A percentile compares a stretch with the other conserved stretches of the same genome.
phyloP scores from a whole-genome alignment of 2,329 filamentous ascomycete genomes.

The Lachnum nothofagi region DNA sequence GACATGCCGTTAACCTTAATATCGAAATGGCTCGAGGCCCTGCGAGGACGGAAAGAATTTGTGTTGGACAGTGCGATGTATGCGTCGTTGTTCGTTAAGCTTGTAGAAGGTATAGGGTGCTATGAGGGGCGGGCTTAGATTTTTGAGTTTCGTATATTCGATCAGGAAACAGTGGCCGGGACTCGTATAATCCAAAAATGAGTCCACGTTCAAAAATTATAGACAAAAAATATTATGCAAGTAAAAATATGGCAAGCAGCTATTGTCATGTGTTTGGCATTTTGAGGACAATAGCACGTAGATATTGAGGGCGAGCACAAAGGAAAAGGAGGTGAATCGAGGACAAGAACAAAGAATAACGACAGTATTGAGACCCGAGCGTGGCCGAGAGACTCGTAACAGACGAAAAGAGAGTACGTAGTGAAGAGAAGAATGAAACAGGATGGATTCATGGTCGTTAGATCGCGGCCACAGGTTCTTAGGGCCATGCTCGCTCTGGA shows the following conservation, averaged over 20 bases:
- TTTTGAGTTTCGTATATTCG: constrained; percentile 2
- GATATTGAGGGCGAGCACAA: constrained; percentile 7
- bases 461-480: constrained; percentile 14
- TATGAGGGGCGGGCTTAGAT: background rate
- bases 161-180: constrained; percentile 9
- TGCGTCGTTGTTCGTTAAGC: background rate
- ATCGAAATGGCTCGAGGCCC: background rate
- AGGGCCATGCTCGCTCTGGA: background rate
- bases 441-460: constrained; percentile 20
- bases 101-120: background rate
- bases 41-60: background rate
- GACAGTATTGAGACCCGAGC: background rate
- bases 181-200: background rate
- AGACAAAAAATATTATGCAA: constrained; percentile 4
- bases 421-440: constrained; percentile 23
- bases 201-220: background rate
- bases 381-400: constrained; percentile 14
- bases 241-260: constrained; percentile 8
- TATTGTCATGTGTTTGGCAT: constrained; percentile 3
- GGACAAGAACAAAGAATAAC: background rate
- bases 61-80: background rate
- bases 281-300: constrained; percentile 10
- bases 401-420: constrained; percentile 16
- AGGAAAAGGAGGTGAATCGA: background rate
- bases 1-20: constrained; percentile 16